Conservation (phyloP, 108 stramenopile species). For the Bacterosira constricta region DNA sequence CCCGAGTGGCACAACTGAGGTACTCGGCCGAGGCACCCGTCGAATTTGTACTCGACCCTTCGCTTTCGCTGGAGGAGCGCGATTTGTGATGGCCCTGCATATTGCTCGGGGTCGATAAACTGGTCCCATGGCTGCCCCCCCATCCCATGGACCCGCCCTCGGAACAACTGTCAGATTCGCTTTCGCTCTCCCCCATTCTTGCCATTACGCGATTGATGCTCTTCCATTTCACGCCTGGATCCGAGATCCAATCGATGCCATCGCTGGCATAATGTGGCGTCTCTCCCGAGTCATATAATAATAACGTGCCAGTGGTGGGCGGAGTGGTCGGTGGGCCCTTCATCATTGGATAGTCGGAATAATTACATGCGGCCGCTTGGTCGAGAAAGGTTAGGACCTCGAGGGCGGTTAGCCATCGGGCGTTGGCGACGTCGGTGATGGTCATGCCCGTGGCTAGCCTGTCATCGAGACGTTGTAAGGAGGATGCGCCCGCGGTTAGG, state of each 20-base stretch:
- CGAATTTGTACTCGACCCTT: not conserved
- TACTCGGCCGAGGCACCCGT: not conserved
- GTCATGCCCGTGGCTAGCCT: not conserved
- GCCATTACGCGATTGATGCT: not conserved
- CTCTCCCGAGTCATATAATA: not conserved
- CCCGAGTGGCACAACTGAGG: not conserved
- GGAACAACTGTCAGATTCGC: not conserved
- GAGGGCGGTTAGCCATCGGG: not conserved
- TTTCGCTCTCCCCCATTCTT: not conserved
- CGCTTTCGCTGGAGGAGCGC: not conserved
- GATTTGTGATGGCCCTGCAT: no score
- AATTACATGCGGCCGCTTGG: not conserved
- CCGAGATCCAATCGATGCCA: not conserved
- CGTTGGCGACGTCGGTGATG: not conserved
- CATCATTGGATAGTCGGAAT: not conserved
- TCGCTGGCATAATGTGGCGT: not conserved
- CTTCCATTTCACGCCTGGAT: not conserved
- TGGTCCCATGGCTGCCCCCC: no score
- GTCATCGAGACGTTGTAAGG: not conserved
- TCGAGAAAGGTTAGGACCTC: not conserved
- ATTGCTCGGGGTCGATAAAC: no score
- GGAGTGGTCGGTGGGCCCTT: not conserved
- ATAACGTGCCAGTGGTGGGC: not conserved
- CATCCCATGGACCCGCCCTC: not conserved
- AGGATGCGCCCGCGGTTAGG: not conserved